A percentile compares a stretch with the other conserved stretches of the same genome.
phyloP scores from a whole-genome alignment of 225 moss, liverwort and hornwort species.

The Sphagnum contortum region DNA sequence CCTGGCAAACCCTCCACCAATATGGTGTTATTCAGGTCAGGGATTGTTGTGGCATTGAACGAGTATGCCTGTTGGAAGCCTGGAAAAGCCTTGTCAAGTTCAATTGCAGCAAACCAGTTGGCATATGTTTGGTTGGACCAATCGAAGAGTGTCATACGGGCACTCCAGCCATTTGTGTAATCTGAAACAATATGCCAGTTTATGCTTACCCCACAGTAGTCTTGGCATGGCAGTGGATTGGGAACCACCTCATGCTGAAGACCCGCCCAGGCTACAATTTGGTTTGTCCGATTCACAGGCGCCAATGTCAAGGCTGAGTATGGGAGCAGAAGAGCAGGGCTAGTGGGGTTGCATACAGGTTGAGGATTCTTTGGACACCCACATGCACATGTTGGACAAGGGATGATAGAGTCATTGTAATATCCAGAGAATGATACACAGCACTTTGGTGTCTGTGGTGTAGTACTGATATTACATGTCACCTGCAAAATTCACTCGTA shows the following conservation, averaged over 20 bases:
- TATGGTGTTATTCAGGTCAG: constrained; percentile 33
- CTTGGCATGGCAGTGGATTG: constrained; percentile 57
- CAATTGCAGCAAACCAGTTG: constrained; percentile 58
- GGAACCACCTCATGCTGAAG: constrained; percentile 43
- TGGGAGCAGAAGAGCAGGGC: constrained; percentile 61
- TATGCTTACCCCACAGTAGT: constrained; percentile 67
- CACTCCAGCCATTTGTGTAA: constrained; percentile 69
- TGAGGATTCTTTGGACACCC: constrained; percentile 27
- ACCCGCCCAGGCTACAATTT: constrained; percentile 38
- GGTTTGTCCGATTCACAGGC: constrained; percentile 52
- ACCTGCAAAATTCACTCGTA: constrained; percentile 11
- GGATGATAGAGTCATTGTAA: constrained; percentile 74
- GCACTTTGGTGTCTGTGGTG: constrained; percentile 52
- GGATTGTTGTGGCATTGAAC: constrained; percentile 60
- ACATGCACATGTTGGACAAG: constrained; percentile 74
- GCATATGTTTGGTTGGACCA: constrained; percentile 53
- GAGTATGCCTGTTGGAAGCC: constrained; percentile 63
- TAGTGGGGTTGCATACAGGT: constrained; percentile 26
- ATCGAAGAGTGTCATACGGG: constrained; percentile 61
- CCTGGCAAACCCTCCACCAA: constrained; percentile 19
- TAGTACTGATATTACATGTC: constrained; percentile 42
- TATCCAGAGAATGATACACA: constrained; percentile 92
- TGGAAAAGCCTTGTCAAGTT: constrained; percentile 36
- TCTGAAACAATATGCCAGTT: constrained; percentile 95
- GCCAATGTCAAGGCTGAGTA: constrained; percentile 63